Percentiles rank a stretch among this genome's conserved stretches.
Evolutionary conservation across 2,329 filamentous ascomycete species (phyloP).

Genomic region (Fusarium sp.): DNA sequence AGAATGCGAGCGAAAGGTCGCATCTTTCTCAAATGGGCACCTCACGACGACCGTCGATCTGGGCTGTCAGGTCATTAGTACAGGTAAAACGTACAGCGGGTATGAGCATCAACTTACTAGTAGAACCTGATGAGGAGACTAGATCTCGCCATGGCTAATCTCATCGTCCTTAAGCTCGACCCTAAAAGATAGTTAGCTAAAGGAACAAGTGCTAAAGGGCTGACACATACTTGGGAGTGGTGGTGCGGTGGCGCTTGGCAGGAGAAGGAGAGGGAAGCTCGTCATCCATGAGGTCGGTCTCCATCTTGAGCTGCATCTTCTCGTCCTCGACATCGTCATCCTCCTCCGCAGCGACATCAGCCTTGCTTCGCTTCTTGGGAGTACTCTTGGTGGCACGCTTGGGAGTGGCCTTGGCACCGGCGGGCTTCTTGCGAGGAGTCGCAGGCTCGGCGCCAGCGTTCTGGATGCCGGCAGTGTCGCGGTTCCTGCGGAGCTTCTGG

Average conservation of each 20-base stretch:
- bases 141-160: constrained; percentile 14
- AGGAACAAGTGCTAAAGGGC: too few relatives aligned
- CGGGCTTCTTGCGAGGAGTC: constrained; percentile 43
- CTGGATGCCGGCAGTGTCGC: constrained; percentile 46
- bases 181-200: constrained; percentile 27
- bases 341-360: constrained; percentile 14
- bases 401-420: constrained; percentile 33
- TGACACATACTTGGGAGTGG: constrained; percentile 34
- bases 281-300: constrained; percentile 29
- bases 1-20: background rate
- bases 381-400: constrained; percentile 48
- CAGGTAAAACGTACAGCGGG: background rate
- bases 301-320: constrained; percentile 45
- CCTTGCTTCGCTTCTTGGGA: constrained; percentile 43
- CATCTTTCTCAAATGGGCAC: background rate
- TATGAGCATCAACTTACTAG: constrained; percentile 7
- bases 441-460: constrained; percentile 21
- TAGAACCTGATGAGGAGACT: background rate
- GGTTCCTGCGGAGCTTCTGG: constrained; percentile 56
- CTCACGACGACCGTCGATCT: background rate
- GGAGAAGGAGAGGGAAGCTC: constrained; percentile 13
- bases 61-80: constrained; percentile 1
- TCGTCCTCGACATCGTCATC: constrained; percentile 44
- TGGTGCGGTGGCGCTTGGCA: constrained; percentile 44
- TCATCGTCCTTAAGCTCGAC: constrained; percentile 25